Conservation (phyloP, 1,139 yeast genomes). For the Suhomyces taliae region DNA sequence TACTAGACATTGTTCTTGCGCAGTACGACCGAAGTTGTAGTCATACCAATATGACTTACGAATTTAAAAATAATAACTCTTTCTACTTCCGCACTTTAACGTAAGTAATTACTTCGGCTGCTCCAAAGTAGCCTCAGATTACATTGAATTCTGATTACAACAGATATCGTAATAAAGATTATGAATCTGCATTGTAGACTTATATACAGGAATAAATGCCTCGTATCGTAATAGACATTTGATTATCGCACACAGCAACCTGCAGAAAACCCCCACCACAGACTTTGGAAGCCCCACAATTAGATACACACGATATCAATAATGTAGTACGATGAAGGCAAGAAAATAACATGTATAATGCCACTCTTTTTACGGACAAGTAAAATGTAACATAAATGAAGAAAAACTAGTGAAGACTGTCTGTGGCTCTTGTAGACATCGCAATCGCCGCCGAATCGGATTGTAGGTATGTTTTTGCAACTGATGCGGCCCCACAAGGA, state of each 20-base stretch:
- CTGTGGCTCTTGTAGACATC: not conserved
- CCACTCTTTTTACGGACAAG: not conserved
- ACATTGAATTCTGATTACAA: too few relatives aligned
- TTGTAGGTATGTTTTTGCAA: not conserved
- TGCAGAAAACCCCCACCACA: conserved; percentile 3
- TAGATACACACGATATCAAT: conserved; percentile 8
- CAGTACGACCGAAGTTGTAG: too few relatives aligned
- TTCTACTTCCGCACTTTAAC: too few relatives aligned
- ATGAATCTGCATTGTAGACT: not conserved
- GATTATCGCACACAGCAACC: not conserved
- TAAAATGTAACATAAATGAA: too few relatives aligned
- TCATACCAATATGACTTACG: too few relatives aligned
- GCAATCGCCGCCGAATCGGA: not conserved
- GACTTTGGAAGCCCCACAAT: conserved; percentile 5
- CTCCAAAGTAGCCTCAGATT: too few relatives aligned
- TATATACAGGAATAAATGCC: too few relatives aligned
- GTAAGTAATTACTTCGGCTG: too few relatives aligned
- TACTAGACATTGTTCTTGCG: too few relatives aligned
- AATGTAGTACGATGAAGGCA: not conserved
- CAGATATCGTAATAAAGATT: not conserved
- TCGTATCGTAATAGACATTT: not conserved
- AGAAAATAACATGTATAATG: not conserved
- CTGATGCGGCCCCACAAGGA: conserved; percentile 6
- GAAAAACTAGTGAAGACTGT: not conserved
- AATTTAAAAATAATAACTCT: too few relatives aligned